Evolutionary conservation across 2,329 filamentous ascomycete species (phyloP).

Genomic region (Penicillium palitans): DNA sequence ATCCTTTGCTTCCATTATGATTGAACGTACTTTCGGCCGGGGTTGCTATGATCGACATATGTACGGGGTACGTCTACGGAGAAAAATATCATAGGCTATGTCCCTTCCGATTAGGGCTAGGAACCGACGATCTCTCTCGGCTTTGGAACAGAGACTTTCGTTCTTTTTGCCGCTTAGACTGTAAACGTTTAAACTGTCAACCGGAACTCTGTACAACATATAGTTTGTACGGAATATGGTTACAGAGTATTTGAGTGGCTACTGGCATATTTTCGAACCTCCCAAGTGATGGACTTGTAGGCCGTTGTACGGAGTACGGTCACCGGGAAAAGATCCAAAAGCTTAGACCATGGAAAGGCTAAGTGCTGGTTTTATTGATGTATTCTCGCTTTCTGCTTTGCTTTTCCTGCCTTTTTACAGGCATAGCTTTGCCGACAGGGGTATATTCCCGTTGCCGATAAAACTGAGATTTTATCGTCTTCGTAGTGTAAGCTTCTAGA

Average conservation of each 20-base stretch:
- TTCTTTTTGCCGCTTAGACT: background rate
- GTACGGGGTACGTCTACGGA: too few species aligned
- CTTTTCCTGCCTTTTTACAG: background rate
- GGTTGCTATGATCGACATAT: background rate
- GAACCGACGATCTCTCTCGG: slow-evolving; percentile 1
- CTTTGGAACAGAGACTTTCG: background rate
- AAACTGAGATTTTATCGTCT: background rate
- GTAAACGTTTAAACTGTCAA: too few species aligned
- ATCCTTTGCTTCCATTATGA: background rate
- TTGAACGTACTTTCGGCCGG: background rate
- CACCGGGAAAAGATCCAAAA: background rate
- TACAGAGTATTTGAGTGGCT: background rate
- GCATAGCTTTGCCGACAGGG: background rate
- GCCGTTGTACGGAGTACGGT: background rate
- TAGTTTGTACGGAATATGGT: background rate
- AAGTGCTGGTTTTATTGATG: background rate
- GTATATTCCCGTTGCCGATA: background rate
- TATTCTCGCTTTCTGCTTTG: background rate
- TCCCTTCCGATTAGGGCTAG: background rate
- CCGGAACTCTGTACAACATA: too few species aligned
- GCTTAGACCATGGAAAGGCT: background rate
- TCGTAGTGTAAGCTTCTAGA: background rate
- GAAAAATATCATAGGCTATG: background rate
- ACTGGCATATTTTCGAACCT: background rate
- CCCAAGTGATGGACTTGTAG: background rate